Conservation (phyloP, 805 yeast species). For the Candida ovalis region DNA sequence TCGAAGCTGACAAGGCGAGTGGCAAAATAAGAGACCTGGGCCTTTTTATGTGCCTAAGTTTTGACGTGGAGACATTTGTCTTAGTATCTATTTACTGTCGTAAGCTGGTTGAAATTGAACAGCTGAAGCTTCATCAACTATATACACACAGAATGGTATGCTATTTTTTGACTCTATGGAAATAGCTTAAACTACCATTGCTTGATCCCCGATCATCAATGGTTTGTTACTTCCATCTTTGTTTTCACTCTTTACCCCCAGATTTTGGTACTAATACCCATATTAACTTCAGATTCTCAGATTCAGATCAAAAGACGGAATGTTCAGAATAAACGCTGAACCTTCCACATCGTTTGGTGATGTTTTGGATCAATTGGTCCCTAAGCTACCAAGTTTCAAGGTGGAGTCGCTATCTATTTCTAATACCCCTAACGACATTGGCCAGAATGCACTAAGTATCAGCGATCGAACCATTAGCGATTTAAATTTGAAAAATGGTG, state of each 20-base stretch:
- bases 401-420: conserved; percentile 37
- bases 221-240: no score
- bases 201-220: no score
- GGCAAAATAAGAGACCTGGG: no score
- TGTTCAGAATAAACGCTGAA: conserved; percentile 56
- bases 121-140: neutral
- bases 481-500: conserved; percentile 59
- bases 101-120: neutral
- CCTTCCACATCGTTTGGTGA: conserved; percentile 14
- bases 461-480: conserved; percentile 31
- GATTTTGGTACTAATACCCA: conserved; percentile 3
- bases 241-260: no score
- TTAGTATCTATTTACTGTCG: no score
- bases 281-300: conserved; percentile 50
- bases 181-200: no score
- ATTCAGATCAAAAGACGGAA: conserved; percentile 82
- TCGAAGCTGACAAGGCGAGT: no score
- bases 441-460: conserved; percentile 35
- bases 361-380: conserved; percentile 24
- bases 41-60: no score
- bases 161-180: no score
- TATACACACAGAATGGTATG: neutral
- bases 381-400: conserved; percentile 34
- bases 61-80: no score
- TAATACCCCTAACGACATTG: conserved; percentile 41